Conservation (phyloP, 2,329 filamentous ascomycete species). For the Penicillium sp. region DNA sequence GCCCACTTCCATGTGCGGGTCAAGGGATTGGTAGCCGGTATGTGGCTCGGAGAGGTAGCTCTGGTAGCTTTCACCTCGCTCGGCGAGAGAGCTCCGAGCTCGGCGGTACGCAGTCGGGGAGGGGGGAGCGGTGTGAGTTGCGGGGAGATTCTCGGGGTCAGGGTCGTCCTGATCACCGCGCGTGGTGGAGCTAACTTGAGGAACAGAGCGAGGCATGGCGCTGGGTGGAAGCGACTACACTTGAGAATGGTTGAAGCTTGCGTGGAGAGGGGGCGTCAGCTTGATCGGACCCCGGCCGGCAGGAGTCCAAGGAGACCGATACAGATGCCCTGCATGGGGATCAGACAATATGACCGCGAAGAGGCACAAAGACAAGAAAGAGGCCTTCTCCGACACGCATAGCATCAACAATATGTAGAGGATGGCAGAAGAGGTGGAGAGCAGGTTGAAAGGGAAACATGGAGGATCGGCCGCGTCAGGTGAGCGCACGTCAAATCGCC, state of each 20-base stretch:
- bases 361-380: too few species aligned
- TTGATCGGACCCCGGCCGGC: too few species aligned
- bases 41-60: slow-evolving; percentile 33
- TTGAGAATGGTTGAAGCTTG: slow-evolving; percentile 2
- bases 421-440: too few species aligned
- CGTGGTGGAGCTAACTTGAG: slow-evolving; percentile 21
- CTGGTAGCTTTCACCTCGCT: slow-evolving; percentile 22
- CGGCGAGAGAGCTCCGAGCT: slow-evolving; percentile 1
- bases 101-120: slow-evolving; percentile 37
- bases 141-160: slow-evolving; percentile 9
- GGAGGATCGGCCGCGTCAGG: too few species aligned
- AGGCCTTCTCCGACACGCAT: too few species aligned
- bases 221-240: slow-evolving; percentile 7
- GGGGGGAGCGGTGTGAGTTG: slow-evolving; percentile 34
- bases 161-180: slow-evolving; percentile 15
- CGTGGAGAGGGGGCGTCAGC: too few species aligned
- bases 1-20: slow-evolving; percentile 28
- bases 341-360: too few species aligned
- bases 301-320: too few species aligned
- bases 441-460: too few species aligned
- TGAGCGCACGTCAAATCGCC: too few species aligned
- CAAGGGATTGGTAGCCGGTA: slow-evolving; percentile 33
- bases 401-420: too few species aligned
- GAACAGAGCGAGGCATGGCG: slow-evolving; percentile 34
- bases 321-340: too few species aligned